Conservation (phyloP, 768 basidiomycete species). For the Termitomyces sp. region DNA sequence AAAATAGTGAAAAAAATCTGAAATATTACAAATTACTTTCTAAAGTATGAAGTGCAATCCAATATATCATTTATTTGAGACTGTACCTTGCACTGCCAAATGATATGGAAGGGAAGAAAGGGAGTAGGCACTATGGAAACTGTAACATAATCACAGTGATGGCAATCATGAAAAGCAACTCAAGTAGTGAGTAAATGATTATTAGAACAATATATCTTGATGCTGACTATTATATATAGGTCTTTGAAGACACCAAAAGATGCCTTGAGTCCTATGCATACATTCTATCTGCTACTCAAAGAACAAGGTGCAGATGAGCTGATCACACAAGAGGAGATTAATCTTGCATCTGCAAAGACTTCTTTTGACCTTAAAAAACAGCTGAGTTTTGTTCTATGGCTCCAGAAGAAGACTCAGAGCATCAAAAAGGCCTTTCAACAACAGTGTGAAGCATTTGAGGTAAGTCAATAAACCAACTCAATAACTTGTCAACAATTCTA, state of each 20-base stretch:
- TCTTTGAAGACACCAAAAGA: background rate
- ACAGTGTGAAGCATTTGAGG: too few relatives aligned
- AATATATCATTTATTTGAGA: background rate
- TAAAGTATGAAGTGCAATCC: background rate
- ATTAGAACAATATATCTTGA: background rate
- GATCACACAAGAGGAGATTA: background rate
- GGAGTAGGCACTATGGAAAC: conserved; percentile 1
- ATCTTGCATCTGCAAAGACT: background rate
- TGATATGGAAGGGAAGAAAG: background rate
- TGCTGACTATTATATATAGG: background rate
- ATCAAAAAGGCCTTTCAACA: too few relatives aligned
- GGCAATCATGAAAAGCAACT: conserved; percentile 1
- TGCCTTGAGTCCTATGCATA: background rate
- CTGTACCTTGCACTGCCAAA: background rate
- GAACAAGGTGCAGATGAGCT: background rate
- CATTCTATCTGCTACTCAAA: background rate
- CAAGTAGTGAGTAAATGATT: conserved; percentile 1
- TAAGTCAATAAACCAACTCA: too few relatives aligned
- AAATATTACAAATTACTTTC: background rate
- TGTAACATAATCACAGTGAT: background rate
- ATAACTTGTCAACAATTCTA: too few relatives aligned
- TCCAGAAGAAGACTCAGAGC: too few relatives aligned
- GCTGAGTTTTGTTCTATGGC: background rate
- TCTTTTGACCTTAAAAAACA: background rate
- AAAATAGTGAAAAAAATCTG: background rate